Conservation (phyloP, 1,284 basidiomycete genomes). For the Ceratobasidium sp. region DNA sequence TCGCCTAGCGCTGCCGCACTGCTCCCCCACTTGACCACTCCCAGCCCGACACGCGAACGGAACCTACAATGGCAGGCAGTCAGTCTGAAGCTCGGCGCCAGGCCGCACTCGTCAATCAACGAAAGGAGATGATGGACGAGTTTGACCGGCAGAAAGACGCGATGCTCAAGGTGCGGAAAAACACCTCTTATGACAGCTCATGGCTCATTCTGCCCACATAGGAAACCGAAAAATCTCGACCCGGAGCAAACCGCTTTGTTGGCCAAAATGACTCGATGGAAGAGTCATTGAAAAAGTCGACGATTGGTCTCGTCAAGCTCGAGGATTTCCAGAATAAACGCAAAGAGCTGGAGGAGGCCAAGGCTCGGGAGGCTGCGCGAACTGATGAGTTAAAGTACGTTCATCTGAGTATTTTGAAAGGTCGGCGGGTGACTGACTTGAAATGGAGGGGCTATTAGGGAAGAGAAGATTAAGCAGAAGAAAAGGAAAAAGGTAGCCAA, state of each 20-base stretch:
- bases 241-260: conserved; percentile 86
- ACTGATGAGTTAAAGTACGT: conserved; percentile 85
- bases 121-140: conserved; percentile 81
- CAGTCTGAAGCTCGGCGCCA: conserved; percentile 78
- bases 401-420: neutral
- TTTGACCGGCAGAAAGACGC: conserved; percentile 88
- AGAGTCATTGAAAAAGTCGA: conserved; percentile 90
- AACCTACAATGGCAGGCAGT: conserved; percentile 64
- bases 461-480: conserved; percentile 84
- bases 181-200: neutral
- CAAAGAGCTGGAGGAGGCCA: conserved; percentile 90
- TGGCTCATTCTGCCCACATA: conserved; percentile 12
- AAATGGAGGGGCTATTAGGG: conserved; percentile 81
- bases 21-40: conserved; percentile 1
- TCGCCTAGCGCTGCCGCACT: conserved; percentile 5
- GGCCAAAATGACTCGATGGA: conserved; percentile 95
- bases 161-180: conserved; percentile 59
- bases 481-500: conserved; percentile 87
- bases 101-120: conserved; percentile 79
- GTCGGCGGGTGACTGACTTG: conserved; percentile 41
- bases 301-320: conserved; percentile 90
- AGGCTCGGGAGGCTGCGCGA: conserved; percentile 84
- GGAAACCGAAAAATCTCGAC: conserved; percentile 66
- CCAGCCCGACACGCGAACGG: conserved; percentile 5
- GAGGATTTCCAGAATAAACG: conserved; percentile 91